A percentile compares a stretch with the other conserved stretches of the same genome.
phyloP scores from a whole-genome alignment of 2,329 filamentous ascomycete genomes.

The Colletotrichum spaethianum region DNA sequence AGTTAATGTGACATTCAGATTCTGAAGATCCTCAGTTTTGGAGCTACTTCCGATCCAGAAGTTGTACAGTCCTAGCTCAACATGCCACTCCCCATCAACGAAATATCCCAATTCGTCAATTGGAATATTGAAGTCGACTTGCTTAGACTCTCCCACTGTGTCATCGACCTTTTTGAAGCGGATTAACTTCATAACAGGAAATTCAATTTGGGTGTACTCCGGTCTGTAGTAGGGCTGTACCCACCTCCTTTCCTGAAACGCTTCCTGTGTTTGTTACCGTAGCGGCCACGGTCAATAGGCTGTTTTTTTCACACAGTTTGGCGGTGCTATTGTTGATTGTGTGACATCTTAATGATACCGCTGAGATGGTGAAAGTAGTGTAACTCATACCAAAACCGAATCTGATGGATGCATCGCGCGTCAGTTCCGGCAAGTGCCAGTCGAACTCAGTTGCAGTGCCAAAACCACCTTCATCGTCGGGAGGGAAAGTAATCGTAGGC shows the following conservation, averaged over 20 bases:
- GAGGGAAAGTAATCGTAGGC: slow-evolving; percentile 77
- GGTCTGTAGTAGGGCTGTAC: slow-evolving; percentile 58
- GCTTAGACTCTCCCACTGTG: slow-evolving; percentile 54
- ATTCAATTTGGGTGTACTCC: slow-evolving; percentile 54
- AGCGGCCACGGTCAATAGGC: slow-evolving; percentile 58
- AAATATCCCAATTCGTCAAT: slow-evolving; percentile 49
- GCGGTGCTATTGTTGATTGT: slow-evolving; percentile 44
- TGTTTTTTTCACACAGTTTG: slow-evolving; percentile 43
- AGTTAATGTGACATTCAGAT: slow-evolving; percentile 17
- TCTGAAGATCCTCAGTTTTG: slow-evolving; percentile 31
- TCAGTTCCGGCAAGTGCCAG: slow-evolving; percentile 55
- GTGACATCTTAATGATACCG: background rate
- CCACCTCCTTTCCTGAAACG: slow-evolving; percentile 51
- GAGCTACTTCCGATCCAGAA: slow-evolving; percentile 51
- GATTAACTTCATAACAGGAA: slow-evolving; percentile 62
- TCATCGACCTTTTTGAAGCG: slow-evolving; percentile 63
- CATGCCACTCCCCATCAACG: slow-evolving; percentile 45
- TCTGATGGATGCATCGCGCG: slow-evolving; percentile 61
- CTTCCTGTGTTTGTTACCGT: slow-evolving; percentile 63
- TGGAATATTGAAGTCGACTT: slow-evolving; percentile 51
- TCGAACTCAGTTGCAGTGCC: slow-evolving; percentile 69
- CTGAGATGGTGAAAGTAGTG: slow-evolving; percentile 71
- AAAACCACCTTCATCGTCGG: slow-evolving; percentile 71
- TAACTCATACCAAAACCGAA: slow-evolving; percentile 79
- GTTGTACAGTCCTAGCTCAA: slow-evolving; percentile 46